Evolutionary conservation across 345 rosid species (phyloP), one percentile per base, ranked within the genome.

Genomic region (Syzygium jambos): DNA sequence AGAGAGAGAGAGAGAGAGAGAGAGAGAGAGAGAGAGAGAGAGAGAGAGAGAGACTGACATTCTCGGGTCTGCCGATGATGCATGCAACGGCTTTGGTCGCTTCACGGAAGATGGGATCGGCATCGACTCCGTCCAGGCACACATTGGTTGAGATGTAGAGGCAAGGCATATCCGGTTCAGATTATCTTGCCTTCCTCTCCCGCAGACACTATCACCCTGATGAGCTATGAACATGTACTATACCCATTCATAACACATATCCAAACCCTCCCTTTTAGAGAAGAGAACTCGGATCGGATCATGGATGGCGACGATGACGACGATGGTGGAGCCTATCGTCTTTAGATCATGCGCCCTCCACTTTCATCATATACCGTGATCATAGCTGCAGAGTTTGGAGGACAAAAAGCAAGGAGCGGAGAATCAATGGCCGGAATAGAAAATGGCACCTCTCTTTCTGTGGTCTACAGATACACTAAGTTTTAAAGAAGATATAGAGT

Each of bases 61-160:
- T 90, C 90, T 93, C 94, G 11, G 99, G 97, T 90, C 93, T 95
- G 88, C 98, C 97, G 90, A 93, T 92, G 92, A 96, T 86, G 87
- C 93, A 89, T 52, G 98, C 92, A 65, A 95, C 94, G 85, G 96
- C 86, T 88, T 93, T 91, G 55, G 96, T 91, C 38, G 97, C 97
- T 80, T 95, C 96, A 6, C 96, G 88, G 91, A 95, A 95, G 87
- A 95, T 90, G 85, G 96, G 96, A 92, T 90, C 92, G 52, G 95
- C 92, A 90, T 94, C 94, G 51, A 94, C 91, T 88, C 95, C 95
- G 17, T 93, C 96, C 49, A 95, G 94, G 90, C 65, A 91, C 11
- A 94, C 96, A 90, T 94, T 95, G 59, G 98, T 95, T 51, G 96
- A 93, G 88, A 95, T 86, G 91, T 93, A 94, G 55, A 94, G 91